Conservation (phyloP, 2,329 filamentous ascomycete species). For the Colletotrichum chlorophyti region DNA sequence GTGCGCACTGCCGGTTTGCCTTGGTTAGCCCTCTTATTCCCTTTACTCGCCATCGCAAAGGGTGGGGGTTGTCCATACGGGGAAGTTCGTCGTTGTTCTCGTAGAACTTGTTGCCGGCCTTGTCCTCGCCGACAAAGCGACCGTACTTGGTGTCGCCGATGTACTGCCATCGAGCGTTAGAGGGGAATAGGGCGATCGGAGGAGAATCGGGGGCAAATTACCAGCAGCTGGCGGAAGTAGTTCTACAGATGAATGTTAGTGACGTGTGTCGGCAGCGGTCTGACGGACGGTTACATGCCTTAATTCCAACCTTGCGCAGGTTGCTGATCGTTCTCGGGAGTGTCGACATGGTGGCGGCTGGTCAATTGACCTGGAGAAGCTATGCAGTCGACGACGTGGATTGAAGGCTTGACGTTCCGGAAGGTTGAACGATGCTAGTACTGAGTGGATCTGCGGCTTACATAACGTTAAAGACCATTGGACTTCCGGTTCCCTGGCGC, state of each 20-base stretch:
- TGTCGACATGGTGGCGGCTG: slow-evolving; percentile 79
- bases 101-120: slow-evolving; percentile 96
- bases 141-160: slow-evolving; percentile 94
- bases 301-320: slow-evolving; percentile 85
- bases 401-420: slow-evolving; percentile 26
- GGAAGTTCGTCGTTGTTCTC: slow-evolving; percentile 96
- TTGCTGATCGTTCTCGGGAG: slow-evolving; percentile 86
- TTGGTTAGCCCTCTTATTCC: slow-evolving; percentile 21
- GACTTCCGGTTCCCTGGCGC: slow-evolving; percentile 5
- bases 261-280: slow-evolving; percentile 3
- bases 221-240: slow-evolving; percentile 90
- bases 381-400: slow-evolving; percentile 16
- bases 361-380: slow-evolving; percentile 38
- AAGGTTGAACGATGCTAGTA: slow-evolving; percentile 23
- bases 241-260: slow-evolving; percentile 62
- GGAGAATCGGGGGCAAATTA: slow-evolving; percentile 59
- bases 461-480: slow-evolving; percentile 22
- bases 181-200: slow-evolving; percentile 27
- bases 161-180: slow-evolving; percentile 49
- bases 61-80: slow-evolving; percentile 58
- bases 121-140: slow-evolving; percentile 82
- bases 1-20: slow-evolving; percentile 73
- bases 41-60: slow-evolving; percentile 5
- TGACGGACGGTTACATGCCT: slow-evolving; percentile 60
- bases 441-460: slow-evolving; percentile 16